Base-by-base conservation (phyloP, 345 rosid genomes). In the Erodium maritimum region DNA sequence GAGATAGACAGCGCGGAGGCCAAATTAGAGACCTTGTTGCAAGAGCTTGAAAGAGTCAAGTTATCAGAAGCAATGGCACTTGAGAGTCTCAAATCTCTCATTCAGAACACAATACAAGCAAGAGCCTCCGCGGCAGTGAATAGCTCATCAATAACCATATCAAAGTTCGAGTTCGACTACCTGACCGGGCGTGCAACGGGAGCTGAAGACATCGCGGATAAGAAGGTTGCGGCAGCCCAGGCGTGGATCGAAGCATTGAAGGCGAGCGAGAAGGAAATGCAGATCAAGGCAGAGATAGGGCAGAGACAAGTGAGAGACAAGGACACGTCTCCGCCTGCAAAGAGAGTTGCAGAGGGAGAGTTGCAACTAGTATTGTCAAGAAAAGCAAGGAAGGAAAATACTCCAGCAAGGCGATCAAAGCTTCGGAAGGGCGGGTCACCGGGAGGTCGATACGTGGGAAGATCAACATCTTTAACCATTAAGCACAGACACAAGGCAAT, bases 221-320 rank as follows among this genome's bases (percentile, higher is more conserved):
- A 80, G 70, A 93, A 93, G 75, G 86, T 89, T 46, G 91, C 86
- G 19, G 96, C 99, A 2, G 91, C 96, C 52, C 80, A 79, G 79
- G 94, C 99, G 5, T 93, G 99, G 95, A 77, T 87, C 0, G 86
- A 85, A 70, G 95, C 96, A 64, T 56, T 89, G 17, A 82, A 79
- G 70, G 80, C 88, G 0, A 83, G 85, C 67, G 95, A 91, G 71
- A 81, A 65, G 62, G 95, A 83, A 68, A 79, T 77, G 55, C 4
- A 69, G 69, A 80, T 85, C 76, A 83, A 77, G 72, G 82, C 69
- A 0, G 93, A 85, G 61, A 68, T 77, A 17, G 74, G 73, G 33
- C 77, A 71, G 4, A 71, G 77, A 75, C 73, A 76, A 45, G 71
- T 74, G 11, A 69, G 74, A 21, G 82, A 71, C 46, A 80, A 71